Percentiles rank a stretch among this genome's conserved stretches.
phyloP scores from a whole-genome alignment of 768 basidiomycete genomes.

The Lactifluus rugatus region DNA sequence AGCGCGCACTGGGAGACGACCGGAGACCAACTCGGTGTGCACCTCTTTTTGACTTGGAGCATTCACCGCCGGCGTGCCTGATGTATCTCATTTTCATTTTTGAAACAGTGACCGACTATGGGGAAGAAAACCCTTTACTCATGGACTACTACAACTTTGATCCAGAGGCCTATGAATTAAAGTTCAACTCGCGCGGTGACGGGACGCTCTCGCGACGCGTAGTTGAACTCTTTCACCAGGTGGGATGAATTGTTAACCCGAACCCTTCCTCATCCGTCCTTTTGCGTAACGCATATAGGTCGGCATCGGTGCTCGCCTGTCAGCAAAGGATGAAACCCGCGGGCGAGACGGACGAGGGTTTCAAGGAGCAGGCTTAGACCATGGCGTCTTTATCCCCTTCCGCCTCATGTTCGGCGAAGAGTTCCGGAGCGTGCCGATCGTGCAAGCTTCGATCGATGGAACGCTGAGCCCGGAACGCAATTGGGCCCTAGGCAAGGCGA shows the following conservation, averaged over 20 bases:
- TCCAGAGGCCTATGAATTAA: conserved; percentile 45
- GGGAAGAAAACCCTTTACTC: conserved; percentile 62
- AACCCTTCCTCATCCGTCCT: no score
- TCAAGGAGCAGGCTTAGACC: conserved; percentile 57
- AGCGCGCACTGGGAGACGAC: conserved; percentile 75
- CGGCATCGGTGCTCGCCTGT: conserved; percentile 43
- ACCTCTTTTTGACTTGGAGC: not conserved
- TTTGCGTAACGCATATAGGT: conserved; percentile 28
- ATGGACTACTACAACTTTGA: conserved; percentile 70
- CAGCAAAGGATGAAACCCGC: conserved; percentile 40
- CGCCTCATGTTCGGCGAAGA: conserved; percentile 66
- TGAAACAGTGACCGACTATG: conserved; percentile 66
- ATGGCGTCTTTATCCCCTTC: conserved; percentile 77
- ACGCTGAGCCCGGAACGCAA: conserved; percentile 50
- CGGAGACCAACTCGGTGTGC: conserved; percentile 46
- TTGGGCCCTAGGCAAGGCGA: conserved; percentile 55
- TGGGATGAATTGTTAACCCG: no score
- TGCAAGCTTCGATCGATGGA: conserved; percentile 59
- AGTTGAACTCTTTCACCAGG: conserved; percentile 50
- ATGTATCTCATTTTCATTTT: not conserved
- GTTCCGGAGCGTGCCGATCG: conserved; percentile 52
- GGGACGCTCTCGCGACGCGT: conserved; percentile 44
- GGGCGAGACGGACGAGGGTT: conserved; percentile 61
- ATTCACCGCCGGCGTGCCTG: not conserved
- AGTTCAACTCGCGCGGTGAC: conserved; percentile 63